Base-by-base conservation (phyloP, 2,329 filamentous ascomycete species). In the Alternaria novae-zelandiae region DNA sequence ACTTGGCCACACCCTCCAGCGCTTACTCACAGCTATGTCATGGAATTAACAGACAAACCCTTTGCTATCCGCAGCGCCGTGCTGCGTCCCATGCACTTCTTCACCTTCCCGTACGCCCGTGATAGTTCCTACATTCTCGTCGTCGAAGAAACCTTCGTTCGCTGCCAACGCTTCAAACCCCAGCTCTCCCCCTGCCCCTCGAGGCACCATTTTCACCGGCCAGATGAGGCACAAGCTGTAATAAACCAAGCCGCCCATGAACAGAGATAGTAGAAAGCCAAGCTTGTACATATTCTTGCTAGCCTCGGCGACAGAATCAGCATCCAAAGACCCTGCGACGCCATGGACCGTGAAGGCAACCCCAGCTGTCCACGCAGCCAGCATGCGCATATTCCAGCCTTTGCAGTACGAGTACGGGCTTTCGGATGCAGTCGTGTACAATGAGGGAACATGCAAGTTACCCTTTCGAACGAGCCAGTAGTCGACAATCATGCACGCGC, bases 261-360 rank as follows among this genome's bases (percentile, higher is more conserved):
- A 44, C 2, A 66, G 47, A 0, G 64, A 69, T 28, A 68, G 44
- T 10, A 71, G 13, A 11, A 67, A 70, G 13, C 69, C 65, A 25
- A 71, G 63, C 44, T 65, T 71, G 21, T 71, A 70, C 65, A 68
- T 71, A 21, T 68, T 67, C 57, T 71, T 71, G 49, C 65, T 70
- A 11, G 62, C 62, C 2, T 56, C 20, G 21, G 63, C 44, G 20
- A 70, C 68, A 4, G 68, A 66, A 15, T 53, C 53, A 4, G 68
- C 65, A 30, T 70, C 25, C 55, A 70, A 26, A 12, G 64, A 65
- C 6, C 68, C 68, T 2, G 68, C 67, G 8, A 70, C 68, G 17
- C 68, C 68, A 23, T 70, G 68, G 2, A 69, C 68, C 0, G 66
- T 69, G 43, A 70, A 68, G n/a, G 67, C 65, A 17, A 70, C 68